Base-by-base conservation (phyloP, 345 rosid genomes). In the Durio zibethinus region DNA sequence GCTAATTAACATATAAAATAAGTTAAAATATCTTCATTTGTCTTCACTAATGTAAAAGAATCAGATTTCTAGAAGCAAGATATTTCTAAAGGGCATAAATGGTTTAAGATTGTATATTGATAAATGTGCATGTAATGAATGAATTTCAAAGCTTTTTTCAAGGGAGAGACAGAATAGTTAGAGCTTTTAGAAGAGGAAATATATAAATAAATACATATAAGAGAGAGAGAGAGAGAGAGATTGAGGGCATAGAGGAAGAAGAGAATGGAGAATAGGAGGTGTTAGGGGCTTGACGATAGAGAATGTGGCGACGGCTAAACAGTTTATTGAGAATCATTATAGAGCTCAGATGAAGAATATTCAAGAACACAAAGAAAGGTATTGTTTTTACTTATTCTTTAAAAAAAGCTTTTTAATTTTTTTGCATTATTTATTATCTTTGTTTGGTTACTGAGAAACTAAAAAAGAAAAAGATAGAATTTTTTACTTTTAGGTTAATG, bases 321-420 rank as follows among this genome's bases (percentile, higher is more conserved):
- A 94, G 93, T 94, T 82, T 87, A 92, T 94, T 70, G 98, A 94
- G 89, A 94, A 94, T 86, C 98, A 94, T 84, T 94, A 94, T 69
- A 83, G 92, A 89, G 94, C 90, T 83, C 97, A 94, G 79, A 90
- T 47, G 86, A 94, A 94, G 86, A 92, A 87, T 83, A 89, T 94
- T 83, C 91, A 88, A 75, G 97, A 94, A 76, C 89, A 97, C 56
- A 92, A 91, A 81, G 94, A 94, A 85, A 91, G 98, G 98, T 94
- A 62, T 7, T 68, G 2, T 77, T 69, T 50, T 72, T 72, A 5
- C 14, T 27, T 65, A 11, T 53, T 60, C 50, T 63, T 36, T 63
- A 61, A 40, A 47, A 21, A 33, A 43, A 54, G 9, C 7, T 54
- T 1, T 25, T 80, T 52, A n/a, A 56, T 29, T 31, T 23, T 38